These are phyloP conservation scores for Tuber borchii DNA, from an alignment of 495 filamentous ascomycete genomes.

Conservation along the genomic window DNA sequence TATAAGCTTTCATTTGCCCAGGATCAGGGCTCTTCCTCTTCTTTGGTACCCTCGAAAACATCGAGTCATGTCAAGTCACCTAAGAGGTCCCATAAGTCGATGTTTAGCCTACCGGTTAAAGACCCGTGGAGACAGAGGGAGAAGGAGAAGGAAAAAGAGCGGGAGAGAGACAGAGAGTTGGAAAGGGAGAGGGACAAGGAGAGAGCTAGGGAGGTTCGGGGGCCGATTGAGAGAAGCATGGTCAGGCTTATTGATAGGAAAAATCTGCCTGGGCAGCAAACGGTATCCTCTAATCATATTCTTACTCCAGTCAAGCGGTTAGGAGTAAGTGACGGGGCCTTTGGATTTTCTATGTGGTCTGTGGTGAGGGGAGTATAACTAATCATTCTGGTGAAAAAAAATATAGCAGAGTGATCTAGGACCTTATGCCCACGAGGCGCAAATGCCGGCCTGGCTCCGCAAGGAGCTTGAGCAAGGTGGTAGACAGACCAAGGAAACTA, in stretches of 20 bases:
- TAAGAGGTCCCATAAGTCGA: not conserved
- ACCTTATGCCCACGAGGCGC: constrained; percentile 74
- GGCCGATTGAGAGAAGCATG: not conserved
- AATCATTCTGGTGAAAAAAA: constrained; percentile 43
- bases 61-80: not conserved
- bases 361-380: constrained; percentile 6
- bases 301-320: constrained; percentile 16
- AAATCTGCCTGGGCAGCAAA: not conserved
- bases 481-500: constrained; percentile 52
- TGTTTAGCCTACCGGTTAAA: not conserved
- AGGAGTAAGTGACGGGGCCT: constrained; percentile 32
- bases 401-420: constrained; percentile 63
- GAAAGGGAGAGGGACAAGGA: constrained; percentile 31
- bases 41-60: not conserved
- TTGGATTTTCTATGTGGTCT: constrained; percentile 14
- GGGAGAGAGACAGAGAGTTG: constrained; percentile 22
- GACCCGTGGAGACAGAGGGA: constrained; percentile 13
- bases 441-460: constrained; percentile 78
- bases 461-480: constrained; percentile 61
- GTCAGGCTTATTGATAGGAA: not conserved
- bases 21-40: not conserved
- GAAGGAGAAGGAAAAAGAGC: constrained; percentile 22
- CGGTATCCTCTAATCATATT: constrained; percentile 6
- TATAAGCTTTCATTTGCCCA: not conserved
- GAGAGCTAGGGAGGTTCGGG: constrained; percentile 9